These are phyloP conservation scores for Annulohypoxylon stygium DNA, from an alignment of 495 filamentous ascomycete species.

Conservation along the genomic window DNA sequence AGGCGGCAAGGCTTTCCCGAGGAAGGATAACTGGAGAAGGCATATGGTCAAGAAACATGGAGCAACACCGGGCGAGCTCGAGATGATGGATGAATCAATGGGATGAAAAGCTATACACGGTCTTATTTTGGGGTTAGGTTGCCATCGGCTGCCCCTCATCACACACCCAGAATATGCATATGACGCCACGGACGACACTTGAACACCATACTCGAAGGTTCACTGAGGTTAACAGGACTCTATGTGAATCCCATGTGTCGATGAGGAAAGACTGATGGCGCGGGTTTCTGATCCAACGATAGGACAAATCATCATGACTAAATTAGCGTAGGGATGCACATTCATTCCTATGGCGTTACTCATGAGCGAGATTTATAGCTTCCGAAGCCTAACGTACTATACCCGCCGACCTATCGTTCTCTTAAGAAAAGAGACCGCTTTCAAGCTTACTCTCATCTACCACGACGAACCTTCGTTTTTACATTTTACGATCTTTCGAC, in stretches of 20 bases:
- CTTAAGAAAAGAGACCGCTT: not conserved
- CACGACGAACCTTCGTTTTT: constrained; percentile 8
- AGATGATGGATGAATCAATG: constrained; percentile 48
- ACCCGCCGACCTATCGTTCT: not conserved
- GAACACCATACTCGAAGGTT: not conserved
- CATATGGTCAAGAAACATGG: constrained; percentile 66
- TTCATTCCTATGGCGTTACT: not conserved
- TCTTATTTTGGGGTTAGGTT: not conserved
- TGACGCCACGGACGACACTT: not conserved
- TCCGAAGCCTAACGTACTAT: not conserved
- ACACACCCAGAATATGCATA: not conserved
- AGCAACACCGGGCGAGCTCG: constrained; percentile 40
- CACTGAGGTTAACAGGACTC: not conserved
- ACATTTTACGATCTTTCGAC: constrained; percentile 7
- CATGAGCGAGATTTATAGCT: not conserved
- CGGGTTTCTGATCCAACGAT: not conserved
- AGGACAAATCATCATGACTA: not conserved
- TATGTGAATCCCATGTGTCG: not conserved
- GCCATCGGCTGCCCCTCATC: not conserved
- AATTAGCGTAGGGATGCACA: not conserved
- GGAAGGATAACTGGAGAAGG: constrained; percentile 66
- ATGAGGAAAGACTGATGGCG: not conserved
- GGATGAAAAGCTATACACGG: constrained; percentile 17
- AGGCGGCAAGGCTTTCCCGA: constrained; percentile 63
- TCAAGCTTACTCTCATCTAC: not conserved